A percentile compares a stretch with the other conserved stretches of the same genome.
Evolutionary conservation across 768 basidiomycete species (phyloP).

Genomic region (Boletus pseudo-olivaceus): DNA sequence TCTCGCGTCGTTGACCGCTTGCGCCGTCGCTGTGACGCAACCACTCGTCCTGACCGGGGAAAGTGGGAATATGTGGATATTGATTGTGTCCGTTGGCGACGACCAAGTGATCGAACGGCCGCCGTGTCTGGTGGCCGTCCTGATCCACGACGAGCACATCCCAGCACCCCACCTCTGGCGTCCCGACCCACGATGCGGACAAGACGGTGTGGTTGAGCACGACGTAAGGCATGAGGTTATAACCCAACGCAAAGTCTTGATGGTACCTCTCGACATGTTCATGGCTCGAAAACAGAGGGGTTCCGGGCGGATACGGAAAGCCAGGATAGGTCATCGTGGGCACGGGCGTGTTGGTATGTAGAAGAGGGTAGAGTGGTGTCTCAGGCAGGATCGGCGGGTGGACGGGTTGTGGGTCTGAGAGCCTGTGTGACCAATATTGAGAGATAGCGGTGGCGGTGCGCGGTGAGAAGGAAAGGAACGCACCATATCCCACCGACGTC

Average conservation of each 20-base stretch:
- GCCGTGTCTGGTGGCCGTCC: conserved; percentile 18
- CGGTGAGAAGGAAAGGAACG: neutral
- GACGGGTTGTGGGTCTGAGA: conserved; percentile 31
- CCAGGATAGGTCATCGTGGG: conserved; percentile 58
- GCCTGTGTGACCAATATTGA: conserved; percentile 18
- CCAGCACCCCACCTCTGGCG: conserved; percentile 40
- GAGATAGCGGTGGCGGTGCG: too few species aligned
- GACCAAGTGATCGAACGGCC: conserved; percentile 50
- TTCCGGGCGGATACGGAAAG: conserved; percentile 49
- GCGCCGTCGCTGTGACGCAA: conserved; percentile 26
- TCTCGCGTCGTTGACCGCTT: conserved; percentile 30
- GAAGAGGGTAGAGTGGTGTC: conserved; percentile 51
- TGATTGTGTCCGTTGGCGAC: conserved; percentile 57
- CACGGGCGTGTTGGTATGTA: conserved; percentile 53
- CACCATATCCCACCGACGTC: conserved; percentile 59
- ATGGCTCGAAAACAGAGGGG: conserved; percentile 49
- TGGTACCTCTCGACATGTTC: conserved; percentile 48
- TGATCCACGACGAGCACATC: conserved; percentile 34
- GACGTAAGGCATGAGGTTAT: conserved; percentile 40
- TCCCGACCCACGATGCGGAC: conserved; percentile 43
- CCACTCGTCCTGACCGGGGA: conserved; percentile 51
- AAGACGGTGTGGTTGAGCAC: conserved; percentile 42
- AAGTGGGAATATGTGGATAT: conserved; percentile 43
- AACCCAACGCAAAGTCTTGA: conserved; percentile 36
- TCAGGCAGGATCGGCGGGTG: conserved; percentile 48